Percentiles rank a stretch among this genome's conserved stretches.
Conservation (phyloP, 2,329 filamentous ascomycete genomes). For the Gnomoniopsis smithogilvyi region DNA sequence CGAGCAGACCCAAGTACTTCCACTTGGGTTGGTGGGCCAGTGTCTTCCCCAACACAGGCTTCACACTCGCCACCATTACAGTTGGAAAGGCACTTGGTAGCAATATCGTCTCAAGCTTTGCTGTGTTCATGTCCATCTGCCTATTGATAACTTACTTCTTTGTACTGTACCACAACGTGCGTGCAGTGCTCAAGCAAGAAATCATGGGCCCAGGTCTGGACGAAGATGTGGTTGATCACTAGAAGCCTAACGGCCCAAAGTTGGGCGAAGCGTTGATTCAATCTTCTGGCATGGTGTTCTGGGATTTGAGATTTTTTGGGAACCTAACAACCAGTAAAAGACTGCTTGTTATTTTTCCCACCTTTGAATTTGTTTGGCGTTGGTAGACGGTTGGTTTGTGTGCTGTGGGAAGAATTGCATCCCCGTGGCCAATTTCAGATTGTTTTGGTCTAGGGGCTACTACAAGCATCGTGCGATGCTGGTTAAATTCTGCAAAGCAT, state of each 20-base stretch:
- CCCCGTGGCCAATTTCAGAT: neutral
- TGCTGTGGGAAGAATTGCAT: neutral
- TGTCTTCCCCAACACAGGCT: constrained; percentile 61
- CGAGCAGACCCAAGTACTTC: constrained; percentile 46
- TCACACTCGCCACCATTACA: constrained; percentile 53
- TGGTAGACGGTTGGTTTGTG: neutral
- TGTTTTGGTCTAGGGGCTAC: neutral
- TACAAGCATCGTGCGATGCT: neutral
- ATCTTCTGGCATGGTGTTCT: neutral
- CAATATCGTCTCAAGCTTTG: constrained; percentile 43
- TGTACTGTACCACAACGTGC: constrained; percentile 41
- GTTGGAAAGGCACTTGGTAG: constrained; percentile 48
- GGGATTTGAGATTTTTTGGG: neutral
- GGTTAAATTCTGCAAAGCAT: neutral
- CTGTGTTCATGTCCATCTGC: constrained; percentile 47
- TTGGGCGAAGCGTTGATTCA: neutral
- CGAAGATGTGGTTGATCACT: constrained; percentile 50
- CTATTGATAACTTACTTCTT: constrained; percentile 39
- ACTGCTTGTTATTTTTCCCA: neutral
- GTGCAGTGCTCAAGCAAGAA: constrained; percentile 47
- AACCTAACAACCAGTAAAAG: neutral
- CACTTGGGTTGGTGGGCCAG: constrained; percentile 64
- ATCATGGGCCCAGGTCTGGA: constrained; percentile 55
- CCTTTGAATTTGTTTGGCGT: neutral
- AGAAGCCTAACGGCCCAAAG: no score